Evolutionary conservation across 1,284 basidiomycete genomes (phyloP).

Genomic region (Rhodotorula glutinis): DNA sequence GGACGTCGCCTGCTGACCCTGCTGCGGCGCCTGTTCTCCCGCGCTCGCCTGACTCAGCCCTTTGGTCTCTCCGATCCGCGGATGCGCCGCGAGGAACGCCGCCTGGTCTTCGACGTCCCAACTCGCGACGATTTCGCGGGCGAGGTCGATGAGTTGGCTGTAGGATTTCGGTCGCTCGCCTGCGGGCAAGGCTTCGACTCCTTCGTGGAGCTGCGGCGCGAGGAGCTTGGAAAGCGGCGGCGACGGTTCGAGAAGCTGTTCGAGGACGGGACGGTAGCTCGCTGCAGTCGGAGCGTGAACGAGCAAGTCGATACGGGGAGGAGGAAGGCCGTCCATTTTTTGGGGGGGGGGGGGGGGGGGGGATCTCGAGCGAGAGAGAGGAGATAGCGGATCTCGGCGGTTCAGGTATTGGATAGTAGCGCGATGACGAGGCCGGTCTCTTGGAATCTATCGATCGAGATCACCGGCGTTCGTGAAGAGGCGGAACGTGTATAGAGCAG

Average conservation of each 20-base stretch:
- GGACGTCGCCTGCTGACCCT: slow-evolving; percentile 31
- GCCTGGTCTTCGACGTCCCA: slow-evolving; percentile 64
- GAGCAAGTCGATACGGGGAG: slow-evolving; percentile 33
- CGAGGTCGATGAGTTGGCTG: slow-evolving; percentile 60
- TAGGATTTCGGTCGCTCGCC: slow-evolving; percentile 51
- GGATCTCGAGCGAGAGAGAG: not conserved
- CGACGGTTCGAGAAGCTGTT: slow-evolving; percentile 68
- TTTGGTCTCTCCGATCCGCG: slow-evolving; percentile 74
- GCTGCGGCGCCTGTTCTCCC: slow-evolving; percentile 65
- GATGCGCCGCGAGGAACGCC: slow-evolving; percentile 74
- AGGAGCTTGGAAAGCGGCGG: slow-evolving; percentile 58
- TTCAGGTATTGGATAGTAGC: no score
- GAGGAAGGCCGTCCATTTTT: slow-evolving; percentile 23
- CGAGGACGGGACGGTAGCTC: slow-evolving; percentile 50
- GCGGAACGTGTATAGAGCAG: no score
- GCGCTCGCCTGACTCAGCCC: slow-evolving; percentile 69
- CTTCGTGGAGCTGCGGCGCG: slow-evolving; percentile 56
- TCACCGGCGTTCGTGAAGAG: no score
- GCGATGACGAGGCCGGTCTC: no score
- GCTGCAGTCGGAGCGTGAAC: slow-evolving; percentile 26
- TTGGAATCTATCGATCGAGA: no score
- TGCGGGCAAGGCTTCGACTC: slow-evolving; percentile 22
- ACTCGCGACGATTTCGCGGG: slow-evolving; percentile 55
- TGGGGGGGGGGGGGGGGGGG: not conserved
- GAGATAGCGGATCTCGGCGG: no score